A percentile compares a stretch with the other conserved stretches of the same genome.
These are phyloP conservation scores for Grosmannia huntii DNA, from an alignment of 2,329 filamentous ascomycete genomes.

Conservation along the genomic window DNA sequence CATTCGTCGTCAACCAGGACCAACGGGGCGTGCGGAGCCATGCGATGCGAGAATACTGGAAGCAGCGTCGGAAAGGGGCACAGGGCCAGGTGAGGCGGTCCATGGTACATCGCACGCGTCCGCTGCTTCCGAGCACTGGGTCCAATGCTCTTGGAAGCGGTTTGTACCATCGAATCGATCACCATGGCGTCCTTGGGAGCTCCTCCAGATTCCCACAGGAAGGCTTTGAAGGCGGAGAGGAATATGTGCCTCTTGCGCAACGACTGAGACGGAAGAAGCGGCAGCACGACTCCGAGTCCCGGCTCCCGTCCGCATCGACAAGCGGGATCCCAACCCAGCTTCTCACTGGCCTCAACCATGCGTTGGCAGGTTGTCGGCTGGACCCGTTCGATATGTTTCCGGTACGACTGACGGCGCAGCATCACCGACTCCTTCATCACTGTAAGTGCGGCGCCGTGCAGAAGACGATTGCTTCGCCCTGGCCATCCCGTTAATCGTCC, in stretches of 20 bases:
- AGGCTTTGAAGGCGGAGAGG: neutral
- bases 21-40: constrained; percentile 17
- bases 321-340: constrained; percentile 11
- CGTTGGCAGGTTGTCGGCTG: constrained; percentile 15
- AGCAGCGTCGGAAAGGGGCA: constrained; percentile 14
- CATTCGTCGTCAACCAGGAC: constrained; percentile 3
- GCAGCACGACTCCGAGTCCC: neutral
- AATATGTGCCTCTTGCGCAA: neutral
- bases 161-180: neutral
- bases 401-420: constrained; percentile 19
- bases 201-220: neutral
- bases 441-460: constrained; percentile 16
- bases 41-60: constrained; percentile 25
- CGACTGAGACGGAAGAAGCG: neutral
- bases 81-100: neutral
- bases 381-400: constrained; percentile 25
- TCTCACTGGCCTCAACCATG: constrained; percentile 17
- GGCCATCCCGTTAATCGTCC: neutral
- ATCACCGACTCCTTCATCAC: constrained; percentile 24
- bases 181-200: neutral
- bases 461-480: neutral
- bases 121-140: neutral
- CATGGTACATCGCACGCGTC: neutral
- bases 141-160: neutral
- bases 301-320: neutral